phyloP scores from a whole-genome alignment of 2,329 filamentous ascomycete species.

The Macroventuria anomochaeta region DNA sequence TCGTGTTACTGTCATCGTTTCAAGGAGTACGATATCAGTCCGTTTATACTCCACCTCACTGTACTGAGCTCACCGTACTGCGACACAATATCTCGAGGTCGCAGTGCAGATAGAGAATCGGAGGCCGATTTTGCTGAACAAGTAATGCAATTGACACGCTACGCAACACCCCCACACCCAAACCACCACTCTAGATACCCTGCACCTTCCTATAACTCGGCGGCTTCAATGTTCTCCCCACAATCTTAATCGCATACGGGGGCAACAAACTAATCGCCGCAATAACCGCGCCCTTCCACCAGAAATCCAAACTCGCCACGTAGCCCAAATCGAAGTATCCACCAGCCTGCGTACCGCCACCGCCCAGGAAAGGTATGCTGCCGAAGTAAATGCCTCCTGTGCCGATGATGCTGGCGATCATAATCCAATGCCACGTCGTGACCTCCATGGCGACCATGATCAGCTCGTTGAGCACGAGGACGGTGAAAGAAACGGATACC shows the following conservation, averaged over 20 bases:
- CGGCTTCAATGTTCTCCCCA: slow-evolving; percentile 84
- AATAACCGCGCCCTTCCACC: slow-evolving; percentile 87
- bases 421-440: slow-evolving; percentile 94
- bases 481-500: slow-evolving; percentile 90
- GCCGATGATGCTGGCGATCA: slow-evolving; percentile 83
- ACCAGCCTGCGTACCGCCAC: slow-evolving; percentile 25
- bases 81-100: too few species aligned
- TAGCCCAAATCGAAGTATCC: slow-evolving; percentile 84
- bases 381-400: slow-evolving; percentile 82
- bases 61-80: too few species aligned
- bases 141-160: too few species aligned
- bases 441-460: slow-evolving; percentile 97
- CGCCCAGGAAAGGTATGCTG: slow-evolving; percentile 82
- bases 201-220: slow-evolving; percentile 95
- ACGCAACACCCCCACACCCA: not conserved
- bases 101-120: too few species aligned
- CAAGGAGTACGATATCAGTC: too few species aligned
- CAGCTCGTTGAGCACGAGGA: slow-evolving; percentile 90
- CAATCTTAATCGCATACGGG: slow-evolving; percentile 84
- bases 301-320: slow-evolving; percentile 78
- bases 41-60: too few species aligned
- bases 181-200: slow-evolving; percentile 57
- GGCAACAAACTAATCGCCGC: slow-evolving; percentile 81
- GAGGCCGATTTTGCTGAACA: too few species aligned
- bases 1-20: too few species aligned